phyloP scores from a whole-genome alignment of 1,139 yeast genomes.

The Pichia sp. region DNA sequence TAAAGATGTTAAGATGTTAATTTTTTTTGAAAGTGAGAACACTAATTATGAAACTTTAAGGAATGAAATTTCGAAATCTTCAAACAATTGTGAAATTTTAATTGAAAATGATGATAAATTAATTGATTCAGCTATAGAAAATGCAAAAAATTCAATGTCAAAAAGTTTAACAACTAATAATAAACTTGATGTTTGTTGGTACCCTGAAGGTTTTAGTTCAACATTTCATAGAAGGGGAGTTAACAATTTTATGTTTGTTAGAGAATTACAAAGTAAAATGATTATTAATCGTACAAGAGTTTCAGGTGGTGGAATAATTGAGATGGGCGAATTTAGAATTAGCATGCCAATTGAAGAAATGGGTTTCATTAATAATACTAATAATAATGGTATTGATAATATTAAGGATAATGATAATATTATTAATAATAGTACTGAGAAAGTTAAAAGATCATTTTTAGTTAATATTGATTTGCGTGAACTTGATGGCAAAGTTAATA shows the following conservation, averaged over 20 bases:
- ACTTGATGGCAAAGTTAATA: slow-evolving; percentile 24
- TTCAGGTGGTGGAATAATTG: slow-evolving; percentile 19
- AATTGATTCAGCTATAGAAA: not conserved
- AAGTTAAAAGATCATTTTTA: slow-evolving; percentile 31
- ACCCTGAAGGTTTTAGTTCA: slow-evolving; percentile 41
- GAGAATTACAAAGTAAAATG: slow-evolving; percentile 38
- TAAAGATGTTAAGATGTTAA: slow-evolving; percentile 12
- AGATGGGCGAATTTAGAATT: slow-evolving; percentile 32
- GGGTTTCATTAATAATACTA: slow-evolving; percentile 9
- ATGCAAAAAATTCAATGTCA: slow-evolving; percentile 8
- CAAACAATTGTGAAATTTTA: not conserved
- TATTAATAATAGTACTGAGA: slow-evolving; percentile 6
- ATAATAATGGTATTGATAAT: slow-evolving; percentile 1
- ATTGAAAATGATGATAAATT: not conserved
- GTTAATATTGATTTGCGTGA: slow-evolving; percentile 35
- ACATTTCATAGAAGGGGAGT: slow-evolving; percentile 38
- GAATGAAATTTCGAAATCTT: not conserved
- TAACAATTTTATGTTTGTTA: slow-evolving; percentile 40
- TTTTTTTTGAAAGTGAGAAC: slow-evolving; percentile 9
- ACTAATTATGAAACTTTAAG: not conserved
- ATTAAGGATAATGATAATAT: slow-evolving; percentile 1
- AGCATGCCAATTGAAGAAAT: slow-evolving; percentile 32
- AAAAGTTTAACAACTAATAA: slow-evolving; percentile 10
- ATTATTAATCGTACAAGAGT: slow-evolving; percentile 31
- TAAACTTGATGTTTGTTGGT: slow-evolving; percentile 23